Evolutionary conservation across 2,329 filamentous ascomycete species (phyloP).

Genomic region (Chrysosphaeria jannelii): DNA sequence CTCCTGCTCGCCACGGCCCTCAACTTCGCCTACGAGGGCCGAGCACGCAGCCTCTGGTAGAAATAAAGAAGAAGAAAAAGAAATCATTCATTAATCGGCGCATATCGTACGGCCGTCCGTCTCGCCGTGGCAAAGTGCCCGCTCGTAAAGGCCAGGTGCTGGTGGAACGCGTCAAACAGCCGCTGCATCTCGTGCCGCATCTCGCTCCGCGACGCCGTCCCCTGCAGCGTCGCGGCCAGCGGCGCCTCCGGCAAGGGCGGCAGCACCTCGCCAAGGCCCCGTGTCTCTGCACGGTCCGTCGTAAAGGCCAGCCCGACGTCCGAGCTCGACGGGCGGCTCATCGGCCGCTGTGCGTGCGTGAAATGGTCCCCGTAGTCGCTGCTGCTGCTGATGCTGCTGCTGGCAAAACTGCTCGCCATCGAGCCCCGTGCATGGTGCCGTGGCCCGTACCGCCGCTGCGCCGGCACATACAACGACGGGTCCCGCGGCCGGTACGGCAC

Average conservation of each 20-base stretch:
- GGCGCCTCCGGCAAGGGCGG: conserved; percentile 4
- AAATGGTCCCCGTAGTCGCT: conserved; percentile 1
- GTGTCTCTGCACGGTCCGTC: no score
- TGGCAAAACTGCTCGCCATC: neutral
- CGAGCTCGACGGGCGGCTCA: conserved; percentile 1
- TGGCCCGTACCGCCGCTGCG: no score
- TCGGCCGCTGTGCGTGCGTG: conserved; percentile 1
- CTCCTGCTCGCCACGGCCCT: conserved; percentile 44
- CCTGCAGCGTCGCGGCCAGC: conserved; percentile 17
- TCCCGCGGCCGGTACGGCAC: conserved; percentile 13
- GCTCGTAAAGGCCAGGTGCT: conserved; percentile 9
- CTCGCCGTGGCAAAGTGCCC: conserved; percentile 6
- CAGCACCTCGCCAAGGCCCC: neutral
- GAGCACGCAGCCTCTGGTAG: conserved; percentile 24
- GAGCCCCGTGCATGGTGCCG: no score
- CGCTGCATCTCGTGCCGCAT: conserved; percentile 12
- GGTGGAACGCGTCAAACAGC: conserved; percentile 11
- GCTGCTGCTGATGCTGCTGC: conserved; percentile 1
- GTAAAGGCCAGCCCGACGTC: neutral
- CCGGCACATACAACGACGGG: no score
- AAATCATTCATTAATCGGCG: no score
- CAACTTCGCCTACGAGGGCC: conserved; percentile 58
- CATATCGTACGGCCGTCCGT: no score
- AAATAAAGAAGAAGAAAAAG: no score
- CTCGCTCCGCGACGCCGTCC: conserved; percentile 7